Base-by-base conservation (phyloP, 1,284 basidiomycete genomes). In the Puccinia triticina region DNA sequence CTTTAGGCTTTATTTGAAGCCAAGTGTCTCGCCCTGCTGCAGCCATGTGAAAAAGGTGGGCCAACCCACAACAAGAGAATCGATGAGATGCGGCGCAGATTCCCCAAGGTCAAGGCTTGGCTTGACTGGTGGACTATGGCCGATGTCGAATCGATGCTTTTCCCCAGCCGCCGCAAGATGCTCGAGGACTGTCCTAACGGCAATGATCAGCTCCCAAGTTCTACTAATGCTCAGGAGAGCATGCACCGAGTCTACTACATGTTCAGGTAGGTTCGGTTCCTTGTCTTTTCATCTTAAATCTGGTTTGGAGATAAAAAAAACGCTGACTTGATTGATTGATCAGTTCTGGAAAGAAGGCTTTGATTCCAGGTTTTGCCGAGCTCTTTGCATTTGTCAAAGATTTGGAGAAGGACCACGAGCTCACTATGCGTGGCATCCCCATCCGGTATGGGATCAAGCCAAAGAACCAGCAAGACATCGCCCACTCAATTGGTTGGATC, bases 171-270 rank as follows among this genome's bases (percentile, higher is more conserved):
- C n/a, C n/a, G n/a, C n/a, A n/a, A n/a, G n/a, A n/a, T n/a, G n/a
- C n/a, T n/a, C n/a, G n/a, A n/a, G n/a, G n/a, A n/a, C n/a, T n/a
- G n/a, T n/a, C n/a, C n/a, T n/a, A n/a, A n/a, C n/a, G n/a, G n/a
- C n/a, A n/a, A n/a, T n/a, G n/a, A n/a, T n/a, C n/a, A n/a, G n/a
- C n/a, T n/a, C n/a, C n/a, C n/a, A n/a, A n/a, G n/a, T n/a, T n/a
- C n/a, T n/a, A n/a, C n/a, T n/a, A n/a, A n/a, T n/a, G n/a, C n/a
- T n/a, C n/a, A n/a, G n/a, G n/a, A n/a, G n/a, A n/a, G n/a, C n/a
- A n/a, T n/a, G n/a, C n/a, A n/a, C n/a, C n/a, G n/a, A n/a, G 21
- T 73, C 50, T 57, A 57, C 32, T 57, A 75, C 40, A 75, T 75
- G 73, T 29, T 75, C 21, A 37, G 32, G 73, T 37, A 14, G 18